A percentile compares a stretch with the other conserved stretches of the same genome.
Evolutionary conservation across 495 filamentous ascomycete species (phyloP).

Genomic region (Ascodesmis nigricans): DNA sequence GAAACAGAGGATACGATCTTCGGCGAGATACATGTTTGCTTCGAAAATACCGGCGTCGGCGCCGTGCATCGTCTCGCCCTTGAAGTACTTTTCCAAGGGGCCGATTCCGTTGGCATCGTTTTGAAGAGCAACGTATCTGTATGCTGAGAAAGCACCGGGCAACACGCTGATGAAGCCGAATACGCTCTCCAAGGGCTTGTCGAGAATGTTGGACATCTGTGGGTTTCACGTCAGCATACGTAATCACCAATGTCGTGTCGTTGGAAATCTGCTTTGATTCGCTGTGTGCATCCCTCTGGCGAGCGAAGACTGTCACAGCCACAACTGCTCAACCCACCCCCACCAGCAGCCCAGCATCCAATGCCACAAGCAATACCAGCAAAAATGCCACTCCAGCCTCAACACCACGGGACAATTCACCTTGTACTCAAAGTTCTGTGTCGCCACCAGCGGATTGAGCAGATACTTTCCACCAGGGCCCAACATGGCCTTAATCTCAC

Average conservation of each 20-base stretch:
- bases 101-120: slow-evolving; percentile 89
- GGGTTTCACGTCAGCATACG: too few relatives aligned
- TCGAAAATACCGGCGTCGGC: slow-evolving; percentile 88
- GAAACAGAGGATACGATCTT: slow-evolving; percentile 98
- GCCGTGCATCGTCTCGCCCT: slow-evolving; percentile 94
- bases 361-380: too few relatives aligned
- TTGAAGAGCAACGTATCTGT: slow-evolving; percentile 80
- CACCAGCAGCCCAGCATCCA: too few relatives aligned
- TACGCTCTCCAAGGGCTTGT: slow-evolving; percentile 91
- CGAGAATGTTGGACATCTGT: slow-evolving; percentile 87
- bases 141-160: slow-evolving; percentile 94
- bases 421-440: slow-evolving; percentile 99
- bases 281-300: too few relatives aligned
- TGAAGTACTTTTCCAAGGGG: slow-evolving; percentile 89
- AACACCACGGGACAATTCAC: background rate
- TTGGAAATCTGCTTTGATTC: too few relatives aligned
- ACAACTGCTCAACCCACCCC: too few relatives aligned
- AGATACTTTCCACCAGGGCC: slow-evolving; percentile 68
- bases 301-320: too few relatives aligned
- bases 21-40: slow-evolving; percentile 98
- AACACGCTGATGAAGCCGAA: slow-evolving; percentile 97
- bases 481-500: slow-evolving; percentile 98
- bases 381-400: too few relatives aligned
- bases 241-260: too few relatives aligned
- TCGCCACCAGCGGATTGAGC: slow-evolving; percentile 81